Evolutionary conservation across 139 green algal species (phyloP).

Genomic region (Tetratostichococcus sp.): DNA sequence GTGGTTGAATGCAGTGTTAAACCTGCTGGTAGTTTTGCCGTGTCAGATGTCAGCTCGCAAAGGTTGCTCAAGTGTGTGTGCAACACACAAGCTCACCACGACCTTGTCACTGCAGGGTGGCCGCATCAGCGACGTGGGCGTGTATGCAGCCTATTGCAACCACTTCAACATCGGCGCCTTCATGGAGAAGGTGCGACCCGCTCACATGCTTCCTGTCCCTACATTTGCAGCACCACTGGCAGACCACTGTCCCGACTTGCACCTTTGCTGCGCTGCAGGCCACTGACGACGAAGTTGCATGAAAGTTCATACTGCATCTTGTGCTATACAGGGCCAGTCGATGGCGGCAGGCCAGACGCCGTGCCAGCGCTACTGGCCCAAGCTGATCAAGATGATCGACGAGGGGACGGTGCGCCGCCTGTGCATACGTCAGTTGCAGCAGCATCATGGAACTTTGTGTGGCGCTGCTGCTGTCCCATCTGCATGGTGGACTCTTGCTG

Average conservation of each 20-base stretch:
- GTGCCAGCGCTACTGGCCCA: background rate
- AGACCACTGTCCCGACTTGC: no score
- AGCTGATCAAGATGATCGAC: background rate
- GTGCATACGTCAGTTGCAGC: background rate
- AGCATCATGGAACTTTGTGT: background rate
- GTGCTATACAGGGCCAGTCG: background rate
- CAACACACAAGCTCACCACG: no score
- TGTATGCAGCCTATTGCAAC: slow-evolving; percentile 56
- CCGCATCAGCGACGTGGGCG: slow-evolving; percentile 34
- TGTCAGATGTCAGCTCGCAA: no score
- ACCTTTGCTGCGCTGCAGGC: no score
- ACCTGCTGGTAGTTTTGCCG: no score
- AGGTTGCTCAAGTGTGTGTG: no score
- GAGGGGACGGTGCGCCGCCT: background rate
- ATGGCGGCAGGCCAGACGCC: background rate
- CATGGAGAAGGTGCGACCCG: slow-evolving; percentile 62
- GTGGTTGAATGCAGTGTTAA: no score
- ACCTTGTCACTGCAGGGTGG: slow-evolving; percentile 25
- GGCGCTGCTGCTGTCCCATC: no score
- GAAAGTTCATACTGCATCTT: no score
- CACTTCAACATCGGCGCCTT: slow-evolving; percentile 72
- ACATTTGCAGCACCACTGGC: background rate
- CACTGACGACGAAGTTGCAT: background rate
- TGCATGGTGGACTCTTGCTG: background rate
- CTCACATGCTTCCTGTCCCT: background rate